Evolutionary conservation across 441 rosid species (phyloP).

Genomic region (Erodium texanum): DNA sequence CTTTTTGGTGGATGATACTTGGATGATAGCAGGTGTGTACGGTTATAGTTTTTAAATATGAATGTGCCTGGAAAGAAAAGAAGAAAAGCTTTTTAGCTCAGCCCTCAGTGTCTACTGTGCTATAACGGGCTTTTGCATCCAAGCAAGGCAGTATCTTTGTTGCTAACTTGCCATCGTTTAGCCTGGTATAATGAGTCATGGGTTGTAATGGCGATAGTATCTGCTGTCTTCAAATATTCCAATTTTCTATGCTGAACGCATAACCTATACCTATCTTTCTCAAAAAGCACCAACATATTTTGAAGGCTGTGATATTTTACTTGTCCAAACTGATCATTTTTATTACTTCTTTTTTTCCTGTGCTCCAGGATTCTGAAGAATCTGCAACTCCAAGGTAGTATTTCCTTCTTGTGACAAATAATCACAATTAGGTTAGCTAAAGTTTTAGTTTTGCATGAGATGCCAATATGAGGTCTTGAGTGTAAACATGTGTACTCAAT

Average conservation of each 20-base stretch:
- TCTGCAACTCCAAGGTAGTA: slow-evolving; percentile 26
- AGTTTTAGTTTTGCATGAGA: background rate
- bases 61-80: background rate
- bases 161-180: no score
- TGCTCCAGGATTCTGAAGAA: slow-evolving; percentile 21
- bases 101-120: background rate
- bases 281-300: background rate
- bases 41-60: background rate
- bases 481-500: background rate
- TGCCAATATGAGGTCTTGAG: background rate
- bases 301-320: background rate
- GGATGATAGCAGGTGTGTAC: background rate
- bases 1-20: background rate
- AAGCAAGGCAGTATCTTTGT: background rate
- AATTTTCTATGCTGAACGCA: background rate
- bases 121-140: background rate
- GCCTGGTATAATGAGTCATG: background rate
- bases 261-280: background rate
- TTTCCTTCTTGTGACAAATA: background rate
- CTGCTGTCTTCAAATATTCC: background rate
- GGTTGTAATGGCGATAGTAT: background rate
- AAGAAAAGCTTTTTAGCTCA: background rate
- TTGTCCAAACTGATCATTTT: background rate
- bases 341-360: background rate
- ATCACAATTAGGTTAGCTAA: background rate